These are phyloP conservation scores for Boletellus sp. DNA, from an alignment of 768 basidiomycete species.

Conservation along the genomic window DNA sequence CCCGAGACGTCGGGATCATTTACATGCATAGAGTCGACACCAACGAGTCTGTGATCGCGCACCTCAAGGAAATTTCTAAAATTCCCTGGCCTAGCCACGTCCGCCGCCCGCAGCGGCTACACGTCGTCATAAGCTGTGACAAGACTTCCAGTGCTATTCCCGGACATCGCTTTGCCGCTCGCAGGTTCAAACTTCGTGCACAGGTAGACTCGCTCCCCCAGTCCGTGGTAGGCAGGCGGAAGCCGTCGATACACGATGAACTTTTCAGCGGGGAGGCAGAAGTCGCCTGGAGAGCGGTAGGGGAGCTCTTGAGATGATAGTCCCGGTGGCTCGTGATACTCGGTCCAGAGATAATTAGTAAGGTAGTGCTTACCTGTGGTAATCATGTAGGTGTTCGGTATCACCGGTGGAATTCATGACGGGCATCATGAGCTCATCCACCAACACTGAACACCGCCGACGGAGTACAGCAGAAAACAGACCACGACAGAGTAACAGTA, in stretches of 20 bases:
- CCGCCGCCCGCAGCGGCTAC: neutral
- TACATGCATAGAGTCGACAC: constrained; percentile 20
- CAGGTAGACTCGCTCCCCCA: neutral
- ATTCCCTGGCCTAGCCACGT: neutral
- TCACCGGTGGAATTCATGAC: too few relatives aligned
- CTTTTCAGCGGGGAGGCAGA: constrained; percentile 11
- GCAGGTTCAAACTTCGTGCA: neutral
- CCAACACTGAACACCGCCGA: too few relatives aligned
- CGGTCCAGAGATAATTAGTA: too few relatives aligned
- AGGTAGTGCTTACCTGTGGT: too few relatives aligned
- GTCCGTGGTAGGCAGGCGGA: neutral
- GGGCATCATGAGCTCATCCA: too few relatives aligned
- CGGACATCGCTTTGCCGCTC: neutral
- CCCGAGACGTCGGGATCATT: constrained; percentile 10
- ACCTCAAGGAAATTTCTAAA: constrained; percentile 4
- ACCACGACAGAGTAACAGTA: too few relatives aligned
- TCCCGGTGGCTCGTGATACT: too few relatives aligned
- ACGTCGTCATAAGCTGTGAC: constrained; percentile 13
- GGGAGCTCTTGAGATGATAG: constrained; percentile 8
- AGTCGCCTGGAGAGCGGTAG: constrained; percentile 12
- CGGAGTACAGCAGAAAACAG: too few relatives aligned
- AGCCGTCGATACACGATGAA: neutral
- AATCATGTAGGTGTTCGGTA: too few relatives aligned
- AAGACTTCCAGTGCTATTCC: neutral
- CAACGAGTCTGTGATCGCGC: constrained; percentile 1